phyloP scores from a whole-genome alignment of 805 yeast genomes.

The Myxozyma melibiosi region DNA sequence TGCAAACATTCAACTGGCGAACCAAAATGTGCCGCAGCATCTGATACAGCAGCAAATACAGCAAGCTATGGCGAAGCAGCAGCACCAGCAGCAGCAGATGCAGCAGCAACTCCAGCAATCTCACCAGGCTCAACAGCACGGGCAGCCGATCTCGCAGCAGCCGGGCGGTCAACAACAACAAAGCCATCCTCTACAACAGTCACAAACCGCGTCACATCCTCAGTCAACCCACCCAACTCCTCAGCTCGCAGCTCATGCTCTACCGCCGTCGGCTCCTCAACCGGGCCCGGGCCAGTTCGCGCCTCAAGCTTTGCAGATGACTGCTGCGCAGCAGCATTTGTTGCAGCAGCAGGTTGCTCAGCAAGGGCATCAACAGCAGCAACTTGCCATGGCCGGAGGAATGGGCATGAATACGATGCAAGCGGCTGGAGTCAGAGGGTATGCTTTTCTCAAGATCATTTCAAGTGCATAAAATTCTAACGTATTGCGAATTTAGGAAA shows the following conservation, averaged over 20 bases:
- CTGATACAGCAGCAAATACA: constrained; percentile 23
- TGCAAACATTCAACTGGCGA: constrained; percentile 12
- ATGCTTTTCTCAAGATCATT: not conserved
- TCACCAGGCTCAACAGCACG: constrained; percentile 9
- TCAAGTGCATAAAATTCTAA: not conserved
- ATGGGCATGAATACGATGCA: constrained; percentile 6
- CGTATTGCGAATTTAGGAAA: constrained; percentile 42
- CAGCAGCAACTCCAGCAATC: constrained; percentile 16
- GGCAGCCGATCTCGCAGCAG: constrained; percentile 17
- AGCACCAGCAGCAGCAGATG: constrained; percentile 10
- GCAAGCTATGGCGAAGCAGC: constrained; percentile 21
- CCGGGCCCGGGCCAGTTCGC: constrained; percentile 5
- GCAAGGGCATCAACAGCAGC: constrained; percentile 25
- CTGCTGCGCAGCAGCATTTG: constrained; percentile 16
- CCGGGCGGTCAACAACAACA: constrained; percentile 15
- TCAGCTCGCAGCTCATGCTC: constrained; percentile 3
- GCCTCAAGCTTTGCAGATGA: constrained; percentile 7
- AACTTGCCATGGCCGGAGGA: constrained; percentile 7
- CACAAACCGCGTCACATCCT: not conserved
- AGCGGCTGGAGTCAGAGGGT: not conserved
- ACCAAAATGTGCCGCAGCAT: constrained; percentile 23
- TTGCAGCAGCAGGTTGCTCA: constrained; percentile 19
- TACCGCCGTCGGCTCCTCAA: not conserved
- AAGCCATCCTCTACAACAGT: not conserved
- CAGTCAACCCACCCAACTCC: not conserved